Percentiles rank a stretch among this genome's conserved stretches.
Conservation (phyloP, 2,329 filamentous ascomycete genomes). For the Penicillium hesseltinei region DNA sequence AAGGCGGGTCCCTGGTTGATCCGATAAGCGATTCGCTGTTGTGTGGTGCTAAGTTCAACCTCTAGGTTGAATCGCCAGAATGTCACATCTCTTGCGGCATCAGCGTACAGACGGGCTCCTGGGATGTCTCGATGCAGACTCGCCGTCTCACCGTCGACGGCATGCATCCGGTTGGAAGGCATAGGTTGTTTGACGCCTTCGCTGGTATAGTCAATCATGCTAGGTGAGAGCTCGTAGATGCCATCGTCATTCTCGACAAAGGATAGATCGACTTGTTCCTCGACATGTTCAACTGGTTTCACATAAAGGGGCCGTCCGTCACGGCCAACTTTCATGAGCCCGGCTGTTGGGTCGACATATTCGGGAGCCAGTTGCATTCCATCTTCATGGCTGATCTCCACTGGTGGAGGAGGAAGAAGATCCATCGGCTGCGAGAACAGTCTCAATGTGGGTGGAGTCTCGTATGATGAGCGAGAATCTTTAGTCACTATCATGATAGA, state of each 20-base stretch:
- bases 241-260: slow-evolving; percentile 75
- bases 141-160: slow-evolving; percentile 71
- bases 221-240: slow-evolving; percentile 68
- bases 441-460: slow-evolving; percentile 71
- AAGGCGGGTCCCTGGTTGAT: slow-evolving; percentile 88
- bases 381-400: slow-evolving; percentile 61
- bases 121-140: slow-evolving; percentile 80
- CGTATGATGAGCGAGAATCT: slow-evolving; percentile 79
- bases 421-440: slow-evolving; percentile 86
- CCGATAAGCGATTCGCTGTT: slow-evolving; percentile 88
- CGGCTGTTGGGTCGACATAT: slow-evolving; percentile 85
- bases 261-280: slow-evolving; percentile 75
- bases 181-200: slow-evolving; percentile 41
- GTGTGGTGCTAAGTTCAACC: slow-evolving; percentile 73
- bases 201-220: slow-evolving; percentile 43
- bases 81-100: slow-evolving; percentile 80
- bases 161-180: slow-evolving; percentile 48
- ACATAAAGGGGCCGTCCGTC: slow-evolving; percentile 85
- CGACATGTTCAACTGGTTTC: slow-evolving; percentile 80
- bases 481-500: slow-evolving; percentile 93
- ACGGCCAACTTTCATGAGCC: slow-evolving; percentile 79
- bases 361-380: slow-evolving; percentile 65
- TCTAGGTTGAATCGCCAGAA: slow-evolving; percentile 98
- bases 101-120: slow-evolving; percentile 77
- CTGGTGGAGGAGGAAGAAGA: slow-evolving; percentile 73